A percentile compares a stretch with the other conserved stretches of the same genome.
phyloP scores from a whole-genome alignment of 768 basidiomycete species.

The Gloeopeniophorella convolvens region DNA sequence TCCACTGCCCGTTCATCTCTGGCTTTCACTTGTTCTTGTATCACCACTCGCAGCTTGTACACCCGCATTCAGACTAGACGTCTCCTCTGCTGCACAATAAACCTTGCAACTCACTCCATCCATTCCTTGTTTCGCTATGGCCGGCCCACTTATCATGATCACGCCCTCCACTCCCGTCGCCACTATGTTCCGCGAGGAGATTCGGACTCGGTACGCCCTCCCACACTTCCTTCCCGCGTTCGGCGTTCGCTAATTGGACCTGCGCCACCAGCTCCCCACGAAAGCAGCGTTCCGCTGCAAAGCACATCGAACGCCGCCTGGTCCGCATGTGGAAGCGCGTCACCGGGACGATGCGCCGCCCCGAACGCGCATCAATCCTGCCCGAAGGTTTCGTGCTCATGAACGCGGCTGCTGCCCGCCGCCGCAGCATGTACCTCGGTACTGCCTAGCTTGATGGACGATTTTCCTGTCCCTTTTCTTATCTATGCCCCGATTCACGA shows the following conservation, averaged over 20 bases:
- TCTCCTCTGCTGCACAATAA: too few relatives aligned
- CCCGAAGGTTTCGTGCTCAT: conserved; percentile 59
- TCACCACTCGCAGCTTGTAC: too few relatives aligned
- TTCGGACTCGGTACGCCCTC: conserved; percentile 2
- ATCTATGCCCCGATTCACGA: too few relatives aligned
- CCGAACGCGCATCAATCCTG: conserved; percentile 45
- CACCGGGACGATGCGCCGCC: conserved; percentile 46
- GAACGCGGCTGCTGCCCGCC: conserved; percentile 39
- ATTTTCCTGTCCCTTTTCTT: too few relatives aligned
- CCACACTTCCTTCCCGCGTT: too few relatives aligned
- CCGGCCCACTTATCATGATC: conserved; percentile 11
- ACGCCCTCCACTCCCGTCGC: not conserved
- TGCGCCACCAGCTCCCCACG: not conserved
- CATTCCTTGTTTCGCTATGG: not conserved
- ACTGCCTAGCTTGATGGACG: too few relatives aligned
- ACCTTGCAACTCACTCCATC: not conserved
- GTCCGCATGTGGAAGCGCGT: conserved; percentile 56
- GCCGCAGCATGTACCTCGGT: conserved; percentile 32
- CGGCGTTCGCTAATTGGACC: too few relatives aligned
- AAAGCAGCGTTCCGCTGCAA: conserved; percentile 31
- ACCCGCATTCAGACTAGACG: too few relatives aligned
- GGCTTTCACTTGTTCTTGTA: too few relatives aligned
- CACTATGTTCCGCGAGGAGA: not conserved
- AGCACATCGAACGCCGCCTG: conserved; percentile 51
- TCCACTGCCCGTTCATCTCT: too few relatives aligned